Evolutionary conservation across 2,329 filamentous ascomycete species (phyloP).

Genomic region (Cordyceps farinosa): DNA sequence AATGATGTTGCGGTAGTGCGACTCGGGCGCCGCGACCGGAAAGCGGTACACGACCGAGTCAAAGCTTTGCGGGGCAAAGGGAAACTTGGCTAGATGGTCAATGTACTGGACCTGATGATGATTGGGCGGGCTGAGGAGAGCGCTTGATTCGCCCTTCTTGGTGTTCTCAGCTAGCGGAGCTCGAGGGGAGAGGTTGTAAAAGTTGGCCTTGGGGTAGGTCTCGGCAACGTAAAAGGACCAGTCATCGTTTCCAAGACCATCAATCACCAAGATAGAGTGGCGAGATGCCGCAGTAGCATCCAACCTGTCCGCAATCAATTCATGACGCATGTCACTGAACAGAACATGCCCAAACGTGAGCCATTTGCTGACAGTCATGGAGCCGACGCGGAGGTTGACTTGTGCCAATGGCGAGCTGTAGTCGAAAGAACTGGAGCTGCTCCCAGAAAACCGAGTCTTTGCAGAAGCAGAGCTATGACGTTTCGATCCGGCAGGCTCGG

Average conservation of each 20-base stretch:
- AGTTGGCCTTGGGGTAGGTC: constrained; percentile 69
- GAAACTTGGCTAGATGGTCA: constrained; percentile 62
- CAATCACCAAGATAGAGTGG: constrained; percentile 69
- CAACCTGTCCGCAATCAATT: constrained; percentile 48
- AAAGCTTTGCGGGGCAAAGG: constrained; percentile 73
- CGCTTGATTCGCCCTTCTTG: constrained; percentile 40
- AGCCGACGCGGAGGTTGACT: constrained; percentile 74
- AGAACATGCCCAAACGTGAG: constrained; percentile 79
- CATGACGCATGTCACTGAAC: constrained; percentile 74
- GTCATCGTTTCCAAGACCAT: constrained; percentile 81
- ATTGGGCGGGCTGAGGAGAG: constrained; percentile 60
- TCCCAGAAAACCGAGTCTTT: constrained; percentile 39
- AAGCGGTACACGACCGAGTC: constrained; percentile 74
- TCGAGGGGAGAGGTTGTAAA: constrained; percentile 70
- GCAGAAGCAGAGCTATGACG: constrained; percentile 32
- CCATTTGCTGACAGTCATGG: constrained; percentile 85
- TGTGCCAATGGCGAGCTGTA: constrained; percentile 63
- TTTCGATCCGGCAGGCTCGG: constrained; percentile 19
- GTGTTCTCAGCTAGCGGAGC: constrained; percentile 47
- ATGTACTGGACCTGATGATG: constrained; percentile 71
- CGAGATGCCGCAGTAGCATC: constrained; percentile 37
- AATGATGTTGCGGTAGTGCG: constrained; percentile 66
- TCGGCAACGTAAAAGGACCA: constrained; percentile 85
- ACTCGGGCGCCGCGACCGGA: constrained; percentile 64
- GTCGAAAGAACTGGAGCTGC: constrained; percentile 46